Percentiles rank a stretch among this genome's conserved stretches.
These are phyloP conservation scores for Emiliania huxleyi DNA, from an alignment of 78 protist species.

Conservation along the genomic window DNA sequence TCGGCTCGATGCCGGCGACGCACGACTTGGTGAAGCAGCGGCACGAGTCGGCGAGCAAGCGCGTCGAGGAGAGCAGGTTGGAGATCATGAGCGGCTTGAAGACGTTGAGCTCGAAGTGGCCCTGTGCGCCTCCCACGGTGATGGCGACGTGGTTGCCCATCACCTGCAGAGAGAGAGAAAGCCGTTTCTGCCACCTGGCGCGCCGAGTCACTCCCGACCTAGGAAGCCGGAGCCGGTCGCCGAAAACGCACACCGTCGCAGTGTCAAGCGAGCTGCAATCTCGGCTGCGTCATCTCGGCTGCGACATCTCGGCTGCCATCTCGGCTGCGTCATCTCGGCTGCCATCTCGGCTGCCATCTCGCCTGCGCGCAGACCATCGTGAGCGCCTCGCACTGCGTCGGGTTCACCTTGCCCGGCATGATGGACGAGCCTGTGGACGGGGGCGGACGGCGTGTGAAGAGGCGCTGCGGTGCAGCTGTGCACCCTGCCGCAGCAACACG, in stretches of 20 bases:
- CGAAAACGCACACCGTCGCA: no score
- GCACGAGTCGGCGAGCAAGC: slow-evolving; percentile 77
- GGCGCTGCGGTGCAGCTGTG: neutral
- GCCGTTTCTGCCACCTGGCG: no score
- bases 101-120: slow-evolving; percentile 93
- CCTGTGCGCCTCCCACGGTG: slow-evolving; percentile 85
- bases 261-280: no score
- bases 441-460: neutral
- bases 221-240: no score
- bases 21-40: slow-evolving; percentile 75
- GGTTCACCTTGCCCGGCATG: slow-evolving; percentile 95
- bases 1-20: slow-evolving; percentile 83
- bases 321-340: no score
- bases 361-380: slow-evolving; percentile 93
- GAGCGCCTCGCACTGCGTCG: slow-evolving; percentile 93
- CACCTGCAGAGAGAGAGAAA: slow-evolving; percentile 45
- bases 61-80: slow-evolving; percentile 77
- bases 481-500: no score
- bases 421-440: slow-evolving; percentile 71
- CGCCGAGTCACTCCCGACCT: no score
- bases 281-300: no score
- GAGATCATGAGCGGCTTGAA: slow-evolving; percentile 88
- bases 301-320: no score
- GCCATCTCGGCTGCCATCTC: no score
- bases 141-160: slow-evolving; percentile 90